Evolutionary conservation across 108 stramenopile species (phyloP).

Genomic region (Nitzschia inconspicua): DNA sequence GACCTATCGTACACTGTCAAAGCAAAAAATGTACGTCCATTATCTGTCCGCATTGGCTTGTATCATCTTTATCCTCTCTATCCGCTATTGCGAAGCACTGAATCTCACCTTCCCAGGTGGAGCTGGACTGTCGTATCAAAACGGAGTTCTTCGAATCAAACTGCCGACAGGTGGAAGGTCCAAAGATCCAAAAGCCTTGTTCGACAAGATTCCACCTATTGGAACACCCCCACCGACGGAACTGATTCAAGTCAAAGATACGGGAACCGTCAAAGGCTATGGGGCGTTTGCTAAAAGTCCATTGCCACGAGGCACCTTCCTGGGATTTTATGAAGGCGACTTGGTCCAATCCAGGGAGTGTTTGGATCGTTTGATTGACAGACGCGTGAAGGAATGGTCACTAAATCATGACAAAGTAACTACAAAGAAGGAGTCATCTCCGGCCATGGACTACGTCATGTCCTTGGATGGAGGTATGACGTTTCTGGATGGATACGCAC

Average conservation of each 20-base stretch:
- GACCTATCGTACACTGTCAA: too few species aligned
- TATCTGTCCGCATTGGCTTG: too few species aligned
- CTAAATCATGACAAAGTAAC: neutral
- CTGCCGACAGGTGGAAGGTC: too few species aligned
- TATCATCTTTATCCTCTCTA: too few species aligned
- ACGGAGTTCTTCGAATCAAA: too few species aligned
- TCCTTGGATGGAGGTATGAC: slow-evolving; percentile 38
- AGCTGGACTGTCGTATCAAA: too few species aligned
- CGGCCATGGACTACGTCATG: slow-evolving; percentile 25
- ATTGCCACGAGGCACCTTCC: slow-evolving; percentile 17
- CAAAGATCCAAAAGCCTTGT: too few species aligned
- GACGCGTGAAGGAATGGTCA: neutral
- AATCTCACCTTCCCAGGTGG: too few species aligned
- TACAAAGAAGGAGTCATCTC: neutral
- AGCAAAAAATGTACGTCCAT: too few species aligned
- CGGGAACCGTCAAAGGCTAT: slow-evolving; percentile 24
- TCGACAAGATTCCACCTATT: too few species aligned
- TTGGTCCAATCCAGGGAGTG: slow-evolving; percentile 1
- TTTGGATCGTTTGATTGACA: slow-evolving; percentile 1
- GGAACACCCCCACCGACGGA: neutral
- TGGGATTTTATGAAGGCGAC: slow-evolving; percentile 37
- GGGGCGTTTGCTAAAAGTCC: slow-evolving; percentile 17
- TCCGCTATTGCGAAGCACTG: too few species aligned
- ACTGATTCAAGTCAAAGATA: slow-evolving; percentile 13
- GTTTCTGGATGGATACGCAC: slow-evolving; percentile 36